Conservation (phyloP, 1,284 basidiomycete species). For the Pterulicium gracile region DNA sequence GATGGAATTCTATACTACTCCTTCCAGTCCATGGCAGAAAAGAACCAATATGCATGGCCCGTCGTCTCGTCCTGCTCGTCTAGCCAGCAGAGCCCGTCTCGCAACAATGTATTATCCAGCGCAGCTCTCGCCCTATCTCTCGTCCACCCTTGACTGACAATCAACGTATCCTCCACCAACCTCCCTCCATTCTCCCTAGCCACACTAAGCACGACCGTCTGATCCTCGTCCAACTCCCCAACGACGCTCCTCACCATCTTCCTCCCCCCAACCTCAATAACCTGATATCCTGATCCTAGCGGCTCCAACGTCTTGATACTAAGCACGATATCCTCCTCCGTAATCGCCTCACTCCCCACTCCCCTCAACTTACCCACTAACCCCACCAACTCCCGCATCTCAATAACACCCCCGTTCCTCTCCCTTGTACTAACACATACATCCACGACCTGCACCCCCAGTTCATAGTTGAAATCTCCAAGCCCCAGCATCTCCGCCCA, state of each 20-base stretch:
- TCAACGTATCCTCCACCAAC: conserved; percentile 49
- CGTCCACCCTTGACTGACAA: conserved; percentile 65
- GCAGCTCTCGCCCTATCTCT: conserved; percentile 66
- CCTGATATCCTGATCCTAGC: conserved; percentile 82
- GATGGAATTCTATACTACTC: no score
- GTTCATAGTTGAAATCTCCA: conserved; percentile 92
- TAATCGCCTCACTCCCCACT: conserved; percentile 50
- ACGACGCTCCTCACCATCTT: conserved; percentile 66
- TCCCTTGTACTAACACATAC: conserved; percentile 86
- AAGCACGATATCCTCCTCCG: conserved; percentile 76
- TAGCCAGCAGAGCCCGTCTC: conserved; percentile 91
- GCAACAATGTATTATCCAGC: conserved; percentile 81
- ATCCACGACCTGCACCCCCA: conserved; percentile 96
- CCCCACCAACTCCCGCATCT: conserved; percentile 75
- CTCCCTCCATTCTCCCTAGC: conserved; percentile 61
- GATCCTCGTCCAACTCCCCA: conserved; percentile 77
- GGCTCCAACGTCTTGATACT: conserved; percentile 86
- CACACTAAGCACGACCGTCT: conserved; percentile 63
- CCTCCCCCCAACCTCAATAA: conserved; percentile 61
- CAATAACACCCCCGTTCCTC: conserved; percentile 86
- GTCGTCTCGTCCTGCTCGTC: conserved; percentile 71
- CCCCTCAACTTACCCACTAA: conserved; percentile 72
- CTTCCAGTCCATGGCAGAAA: conserved; percentile 77
- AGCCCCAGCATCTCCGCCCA: conserved; percentile 81
- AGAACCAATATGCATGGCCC: conserved; percentile 70